A percentile compares a stretch with the other conserved stretches of the same genome.
phyloP scores from a whole-genome alignment of 1,284 basidiomycete species.

The Ganoderma boninense region DNA sequence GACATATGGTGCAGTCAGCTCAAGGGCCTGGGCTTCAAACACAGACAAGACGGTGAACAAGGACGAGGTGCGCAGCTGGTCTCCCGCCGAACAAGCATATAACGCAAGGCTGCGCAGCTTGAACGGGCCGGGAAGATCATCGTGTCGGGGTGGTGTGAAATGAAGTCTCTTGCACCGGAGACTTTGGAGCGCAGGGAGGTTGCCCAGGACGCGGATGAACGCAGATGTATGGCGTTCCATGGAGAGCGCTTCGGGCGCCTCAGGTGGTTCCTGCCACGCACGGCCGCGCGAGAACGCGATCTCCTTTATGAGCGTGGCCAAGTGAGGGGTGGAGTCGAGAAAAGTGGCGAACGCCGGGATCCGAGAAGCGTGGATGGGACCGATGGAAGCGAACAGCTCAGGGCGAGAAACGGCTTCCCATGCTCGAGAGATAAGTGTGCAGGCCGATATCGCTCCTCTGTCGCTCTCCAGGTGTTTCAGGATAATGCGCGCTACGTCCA shows the following conservation, averaged over 20 bases:
- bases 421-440: conserved; percentile 6
- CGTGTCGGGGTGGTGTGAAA: not conserved
- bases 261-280: conserved; percentile 2
- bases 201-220: not conserved
- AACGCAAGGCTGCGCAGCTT: not conserved
- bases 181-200: not conserved
- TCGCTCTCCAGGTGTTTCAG: not conserved
- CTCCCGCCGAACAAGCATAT: not conserved
- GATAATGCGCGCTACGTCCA: not conserved
- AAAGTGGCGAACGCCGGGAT: not conserved
- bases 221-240: not conserved
- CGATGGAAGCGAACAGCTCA: conserved; percentile 3
- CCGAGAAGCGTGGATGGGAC: conserved; percentile 1
- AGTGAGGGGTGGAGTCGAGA: not conserved
- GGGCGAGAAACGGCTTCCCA: not conserved
- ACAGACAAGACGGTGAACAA: not conserved
- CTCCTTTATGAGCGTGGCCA: not conserved
- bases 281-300: not conserved
- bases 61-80: not conserved
- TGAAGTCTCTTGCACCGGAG: not conserved
- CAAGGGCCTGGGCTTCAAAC: not conserved
- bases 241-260: not conserved
- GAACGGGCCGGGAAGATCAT: not conserved
- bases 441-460: conserved; percentile 1
- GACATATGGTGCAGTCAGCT: not conserved